Conservation (phyloP, 2,329 filamentous ascomycete genomes). For the Nemania diffusa region DNA sequence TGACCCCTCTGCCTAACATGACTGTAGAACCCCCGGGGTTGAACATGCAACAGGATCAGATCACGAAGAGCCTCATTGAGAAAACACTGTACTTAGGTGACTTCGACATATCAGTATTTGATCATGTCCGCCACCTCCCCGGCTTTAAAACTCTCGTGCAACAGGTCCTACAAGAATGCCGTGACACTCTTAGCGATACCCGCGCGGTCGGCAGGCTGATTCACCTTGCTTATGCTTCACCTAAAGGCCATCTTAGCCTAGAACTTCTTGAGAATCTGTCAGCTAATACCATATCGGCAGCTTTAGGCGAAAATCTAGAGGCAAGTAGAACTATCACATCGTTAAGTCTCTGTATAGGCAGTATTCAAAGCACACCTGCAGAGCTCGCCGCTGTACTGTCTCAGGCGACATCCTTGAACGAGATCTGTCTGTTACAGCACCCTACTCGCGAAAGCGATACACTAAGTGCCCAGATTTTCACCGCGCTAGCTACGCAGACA, state of each 20-base stretch:
- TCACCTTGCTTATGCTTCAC: conserved; percentile 6
- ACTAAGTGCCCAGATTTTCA: conserved; percentile 23
- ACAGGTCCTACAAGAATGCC: not conserved
- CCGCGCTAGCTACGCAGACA: conserved; percentile 17
- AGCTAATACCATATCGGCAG: not conserved
- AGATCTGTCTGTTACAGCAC: conserved; percentile 33
- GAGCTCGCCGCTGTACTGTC: conserved; percentile 30
- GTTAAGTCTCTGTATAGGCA: conserved; percentile 37
- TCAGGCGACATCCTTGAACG: conserved; percentile 14
- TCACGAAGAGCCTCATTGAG: not conserved
- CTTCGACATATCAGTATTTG: conserved; percentile 12
- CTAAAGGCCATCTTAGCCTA: conserved; percentile 7
- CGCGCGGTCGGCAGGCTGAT: not conserved
- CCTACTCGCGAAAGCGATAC: conserved; percentile 25
- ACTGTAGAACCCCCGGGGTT: not conserved
- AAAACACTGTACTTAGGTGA: not conserved
- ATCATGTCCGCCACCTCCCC: conserved; percentile 1
- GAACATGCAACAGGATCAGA: conserved; percentile 1
- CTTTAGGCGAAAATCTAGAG: not conserved
- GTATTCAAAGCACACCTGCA: conserved; percentile 29
- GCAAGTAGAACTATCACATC: conserved; percentile 13
- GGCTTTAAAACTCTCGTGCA: not conserved
- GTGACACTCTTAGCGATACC: not conserved
- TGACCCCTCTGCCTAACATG: not conserved
- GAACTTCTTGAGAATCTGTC: conserved; percentile 4